A percentile compares a stretch with the other conserved stretches of the same genome.
These are phyloP conservation scores for Ceratocystis papillata DNA, from an alignment of 2,329 filamentous ascomycete species.

Conservation along the genomic window DNA sequence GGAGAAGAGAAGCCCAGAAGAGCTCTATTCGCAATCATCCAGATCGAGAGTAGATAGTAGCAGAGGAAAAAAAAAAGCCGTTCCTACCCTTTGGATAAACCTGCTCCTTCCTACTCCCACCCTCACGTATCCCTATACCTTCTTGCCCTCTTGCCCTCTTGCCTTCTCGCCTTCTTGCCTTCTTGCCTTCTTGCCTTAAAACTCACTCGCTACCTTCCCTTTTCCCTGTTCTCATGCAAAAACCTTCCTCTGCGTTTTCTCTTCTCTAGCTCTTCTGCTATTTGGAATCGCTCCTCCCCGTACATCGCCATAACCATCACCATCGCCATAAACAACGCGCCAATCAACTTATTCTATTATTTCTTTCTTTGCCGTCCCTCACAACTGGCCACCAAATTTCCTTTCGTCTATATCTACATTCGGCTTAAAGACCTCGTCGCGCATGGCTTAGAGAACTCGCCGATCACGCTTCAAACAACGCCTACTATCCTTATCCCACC, in stretches of 20 bases:
- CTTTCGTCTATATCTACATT: neutral
- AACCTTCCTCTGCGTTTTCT: neutral
- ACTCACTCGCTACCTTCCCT: neutral
- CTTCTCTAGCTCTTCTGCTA: conserved; percentile 6
- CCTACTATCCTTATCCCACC: conserved; percentile 5
- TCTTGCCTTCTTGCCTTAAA: conserved; percentile 1
- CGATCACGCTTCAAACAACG: conserved; percentile 10
- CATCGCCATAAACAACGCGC: neutral
- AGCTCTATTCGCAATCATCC: neutral
- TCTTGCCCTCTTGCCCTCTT: neutral
- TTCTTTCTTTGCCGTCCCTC: neutral
- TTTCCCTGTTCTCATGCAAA: conserved; percentile 8
- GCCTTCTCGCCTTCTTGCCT: conserved; percentile 13
- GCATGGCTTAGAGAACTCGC: conserved; percentile 9
- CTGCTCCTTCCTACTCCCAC: neutral
- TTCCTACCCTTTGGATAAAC: neutral
- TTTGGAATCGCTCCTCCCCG: neutral
- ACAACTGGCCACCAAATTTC: neutral
- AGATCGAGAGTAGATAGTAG: neutral
- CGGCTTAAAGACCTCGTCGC: neutral
- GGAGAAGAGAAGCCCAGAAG: neutral
- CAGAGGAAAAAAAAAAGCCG: neutral
- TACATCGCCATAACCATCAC: neutral
- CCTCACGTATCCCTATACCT: too few relatives aligned
- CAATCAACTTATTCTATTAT: conserved; percentile 6